These are phyloP conservation scores for Speleostelium caveatum DNA, from an alignment of 78 protist genomes.

Conservation along the genomic window DNA sequence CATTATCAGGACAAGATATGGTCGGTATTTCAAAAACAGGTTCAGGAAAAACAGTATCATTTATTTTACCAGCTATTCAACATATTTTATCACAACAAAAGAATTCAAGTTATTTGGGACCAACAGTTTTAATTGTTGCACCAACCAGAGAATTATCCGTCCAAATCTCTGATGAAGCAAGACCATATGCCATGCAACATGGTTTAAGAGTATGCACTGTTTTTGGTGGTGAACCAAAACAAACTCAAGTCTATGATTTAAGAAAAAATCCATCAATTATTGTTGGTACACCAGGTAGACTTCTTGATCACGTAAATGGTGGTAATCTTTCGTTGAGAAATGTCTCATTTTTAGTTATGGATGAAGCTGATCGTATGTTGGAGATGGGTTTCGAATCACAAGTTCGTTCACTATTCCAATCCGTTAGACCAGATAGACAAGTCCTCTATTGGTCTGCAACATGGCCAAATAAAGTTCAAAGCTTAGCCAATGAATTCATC, in stretches of 20 bases:
- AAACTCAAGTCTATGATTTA: slow-evolving; percentile 91
- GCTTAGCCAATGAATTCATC: slow-evolving; percentile 88
- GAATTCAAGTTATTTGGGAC: slow-evolving; percentile 16
- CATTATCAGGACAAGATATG: slow-evolving; percentile 88
- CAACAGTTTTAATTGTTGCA: slow-evolving; percentile 85
- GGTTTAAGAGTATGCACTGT: not conserved
- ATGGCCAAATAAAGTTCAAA: slow-evolving; percentile 97
- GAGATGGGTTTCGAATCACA: slow-evolving; percentile 98
- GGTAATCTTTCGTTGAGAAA: slow-evolving; percentile 85
- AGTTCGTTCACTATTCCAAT: slow-evolving; percentile 82
- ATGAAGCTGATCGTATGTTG: slow-evolving; percentile 99
- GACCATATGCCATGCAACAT: not conserved
- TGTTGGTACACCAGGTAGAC: slow-evolving; percentile 99
- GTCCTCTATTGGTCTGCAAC: slow-evolving; percentile 99
- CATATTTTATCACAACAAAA: slow-evolving; percentile 91
- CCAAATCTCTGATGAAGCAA: slow-evolving; percentile 89
- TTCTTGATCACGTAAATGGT: slow-evolving; percentile 94
- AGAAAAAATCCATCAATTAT: slow-evolving; percentile 91
- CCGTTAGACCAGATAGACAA: slow-evolving; percentile 95
- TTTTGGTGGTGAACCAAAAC: slow-evolving; percentile 46
- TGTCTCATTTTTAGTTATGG: slow-evolving; percentile 96
- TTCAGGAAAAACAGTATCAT: slow-evolving; percentile 97
- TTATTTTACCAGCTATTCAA: slow-evolving; percentile 92
- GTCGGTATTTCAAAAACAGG: slow-evolving; percentile 97
- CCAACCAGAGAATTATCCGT: slow-evolving; percentile 97